Percentiles rank a stretch among this genome's conserved stretches.
phyloP scores from a whole-genome alignment of 495 filamentous ascomycete species.

The Staphylotrichum longicolle region DNA sequence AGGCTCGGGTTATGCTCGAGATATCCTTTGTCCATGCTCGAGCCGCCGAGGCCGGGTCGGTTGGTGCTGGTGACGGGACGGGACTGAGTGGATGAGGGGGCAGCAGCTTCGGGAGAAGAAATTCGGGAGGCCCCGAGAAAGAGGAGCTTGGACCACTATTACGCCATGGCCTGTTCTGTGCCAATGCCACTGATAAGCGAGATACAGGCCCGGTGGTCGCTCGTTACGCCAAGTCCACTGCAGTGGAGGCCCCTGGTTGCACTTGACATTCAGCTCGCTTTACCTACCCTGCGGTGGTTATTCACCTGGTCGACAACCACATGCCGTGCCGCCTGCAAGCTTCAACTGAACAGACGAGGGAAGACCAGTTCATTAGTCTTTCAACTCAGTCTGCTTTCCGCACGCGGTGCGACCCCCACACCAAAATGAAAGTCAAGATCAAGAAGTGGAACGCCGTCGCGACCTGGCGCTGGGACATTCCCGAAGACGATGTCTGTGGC shows the following conservation, averaged over 20 bases:
- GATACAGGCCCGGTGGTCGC: too few relatives aligned
- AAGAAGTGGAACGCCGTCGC: slow-evolving; percentile 91
- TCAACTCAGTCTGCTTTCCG: too few relatives aligned
- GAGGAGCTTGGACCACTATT: slow-evolving; percentile 30
- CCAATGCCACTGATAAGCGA: background rate
- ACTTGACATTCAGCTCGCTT: too few relatives aligned
- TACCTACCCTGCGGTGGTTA: too few relatives aligned
- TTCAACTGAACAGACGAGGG: too few relatives aligned
- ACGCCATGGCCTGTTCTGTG: slow-evolving; percentile 12
- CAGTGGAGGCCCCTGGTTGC: background rate
- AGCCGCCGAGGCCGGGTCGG: background rate
- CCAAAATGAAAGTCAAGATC: slow-evolving; percentile 88
- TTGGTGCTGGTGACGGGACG: background rate
- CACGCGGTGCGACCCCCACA: background rate
- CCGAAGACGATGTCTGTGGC: slow-evolving; percentile 96
- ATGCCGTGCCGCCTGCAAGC: too few relatives aligned
- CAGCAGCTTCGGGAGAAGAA: background rate
- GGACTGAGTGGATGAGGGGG: background rate
- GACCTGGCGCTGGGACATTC: slow-evolving; percentile 96
- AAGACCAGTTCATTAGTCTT: too few relatives aligned
- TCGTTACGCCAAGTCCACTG: background rate
- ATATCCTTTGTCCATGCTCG: slow-evolving; percentile 14
- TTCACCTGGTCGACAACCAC: too few relatives aligned
- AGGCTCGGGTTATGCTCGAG: background rate
- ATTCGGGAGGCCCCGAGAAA: background rate